phyloP scores from a whole-genome alignment of 73 alveolate species.

The Paramecium biaurelia region DNA sequence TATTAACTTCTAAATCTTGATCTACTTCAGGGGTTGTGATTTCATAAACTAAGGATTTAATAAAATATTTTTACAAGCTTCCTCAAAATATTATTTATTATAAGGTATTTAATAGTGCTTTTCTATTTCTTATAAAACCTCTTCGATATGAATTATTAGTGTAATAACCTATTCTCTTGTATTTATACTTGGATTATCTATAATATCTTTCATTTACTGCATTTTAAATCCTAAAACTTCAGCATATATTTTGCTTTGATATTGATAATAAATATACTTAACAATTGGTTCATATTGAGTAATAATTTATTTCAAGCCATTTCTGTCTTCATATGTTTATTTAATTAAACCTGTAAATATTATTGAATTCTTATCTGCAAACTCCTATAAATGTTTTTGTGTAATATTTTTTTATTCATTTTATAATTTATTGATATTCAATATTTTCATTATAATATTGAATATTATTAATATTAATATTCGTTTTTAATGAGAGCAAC shows the following conservation, averaged over 20 bases:
- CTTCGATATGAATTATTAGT: not conserved
- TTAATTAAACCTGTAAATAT: not conserved
- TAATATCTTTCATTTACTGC: not conserved
- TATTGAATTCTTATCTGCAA: not conserved
- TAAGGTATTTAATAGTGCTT: not conserved
- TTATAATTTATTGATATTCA: not conserved
- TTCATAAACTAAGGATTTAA: not conserved
- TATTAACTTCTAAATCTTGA: not conserved
- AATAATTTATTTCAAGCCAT: not conserved
- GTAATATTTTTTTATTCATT: not conserved
- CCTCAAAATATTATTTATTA: not conserved
- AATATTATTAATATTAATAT: not conserved
- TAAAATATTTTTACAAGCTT: not conserved
- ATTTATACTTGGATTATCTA: not conserved
- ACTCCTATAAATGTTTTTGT: not conserved
- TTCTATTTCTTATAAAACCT: not conserved
- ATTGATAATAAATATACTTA: not conserved
- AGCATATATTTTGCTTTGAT: not conserved
- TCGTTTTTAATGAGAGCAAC: conserved; percentile 13
- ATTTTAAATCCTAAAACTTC: not conserved
- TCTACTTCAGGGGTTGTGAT: not conserved
- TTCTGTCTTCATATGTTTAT: not conserved
- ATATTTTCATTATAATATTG: not conserved
- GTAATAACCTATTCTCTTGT: not conserved
- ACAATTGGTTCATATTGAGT: not conserved